Evolutionary conservation across 352 stramenopile species (phyloP).

Genomic region (Bremia lactucae): DNA sequence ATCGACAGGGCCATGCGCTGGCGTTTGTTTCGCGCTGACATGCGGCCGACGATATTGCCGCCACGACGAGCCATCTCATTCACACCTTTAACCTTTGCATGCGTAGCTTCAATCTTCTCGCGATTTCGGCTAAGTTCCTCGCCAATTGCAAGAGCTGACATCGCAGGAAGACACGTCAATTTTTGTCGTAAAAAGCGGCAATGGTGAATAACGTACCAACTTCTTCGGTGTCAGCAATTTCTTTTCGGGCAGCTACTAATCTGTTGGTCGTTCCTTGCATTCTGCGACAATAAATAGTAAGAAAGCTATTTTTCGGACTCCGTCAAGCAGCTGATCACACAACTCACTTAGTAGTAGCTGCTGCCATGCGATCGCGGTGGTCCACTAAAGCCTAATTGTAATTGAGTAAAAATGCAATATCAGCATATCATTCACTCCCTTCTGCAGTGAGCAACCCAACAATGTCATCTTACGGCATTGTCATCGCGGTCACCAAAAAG

Average conservation of each 20-base stretch:
- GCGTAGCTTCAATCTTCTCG: constrained; percentile 77
- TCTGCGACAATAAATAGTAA: constrained; percentile 16
- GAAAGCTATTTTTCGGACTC: background rate
- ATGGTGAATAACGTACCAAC: constrained; percentile 36
- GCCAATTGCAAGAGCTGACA: constrained; percentile 60
- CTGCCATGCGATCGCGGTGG: constrained; percentile 67
- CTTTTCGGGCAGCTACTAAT: constrained; percentile 64
- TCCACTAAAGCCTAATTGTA: constrained; percentile 43
- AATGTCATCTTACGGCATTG: constrained; percentile 37
- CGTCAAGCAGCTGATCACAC: background rate
- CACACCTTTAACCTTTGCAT: constrained; percentile 74
- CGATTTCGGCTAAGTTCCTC: constrained; percentile 76
- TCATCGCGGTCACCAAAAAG: constrained; percentile 73
- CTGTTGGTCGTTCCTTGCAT: constrained; percentile 81
- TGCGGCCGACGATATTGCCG: constrained; percentile 74
- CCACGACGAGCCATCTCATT: constrained; percentile 79
- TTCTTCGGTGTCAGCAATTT: constrained; percentile 80
- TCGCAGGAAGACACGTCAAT: background rate
- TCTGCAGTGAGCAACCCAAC: background rate
- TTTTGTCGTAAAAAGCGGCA: background rate
- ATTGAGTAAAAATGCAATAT: background rate
- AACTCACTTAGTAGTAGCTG: constrained; percentile 67
- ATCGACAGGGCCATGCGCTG: constrained; percentile 60
- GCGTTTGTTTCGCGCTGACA: constrained; percentile 77
- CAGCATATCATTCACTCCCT: background rate